These are phyloP conservation scores for Pyricularia pennisetigena DNA, from an alignment of 2,329 filamentous ascomycete species.

Conservation along the genomic window DNA sequence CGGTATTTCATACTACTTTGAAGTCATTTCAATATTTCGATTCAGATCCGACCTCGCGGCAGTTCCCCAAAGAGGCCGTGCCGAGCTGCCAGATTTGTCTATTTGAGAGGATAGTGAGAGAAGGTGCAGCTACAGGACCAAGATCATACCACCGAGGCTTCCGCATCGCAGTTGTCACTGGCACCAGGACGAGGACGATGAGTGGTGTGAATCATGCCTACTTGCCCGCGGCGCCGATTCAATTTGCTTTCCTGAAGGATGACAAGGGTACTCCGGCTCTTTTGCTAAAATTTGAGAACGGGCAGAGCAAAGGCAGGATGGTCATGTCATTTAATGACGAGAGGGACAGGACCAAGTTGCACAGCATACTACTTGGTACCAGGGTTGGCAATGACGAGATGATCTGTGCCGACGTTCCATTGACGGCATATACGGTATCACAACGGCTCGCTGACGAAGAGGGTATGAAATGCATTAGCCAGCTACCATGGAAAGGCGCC, in stretches of 20 bases:
- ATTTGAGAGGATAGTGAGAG: constrained; percentile 61
- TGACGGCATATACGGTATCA: constrained; percentile 54
- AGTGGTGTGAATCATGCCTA: constrained; percentile 67
- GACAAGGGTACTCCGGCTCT: constrained; percentile 62
- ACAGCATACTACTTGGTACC: constrained; percentile 64
- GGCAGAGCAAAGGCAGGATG: constrained; percentile 57
- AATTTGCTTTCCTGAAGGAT: constrained; percentile 67
- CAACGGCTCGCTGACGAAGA: constrained; percentile 41
- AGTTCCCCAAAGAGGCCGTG: constrained; percentile 68
- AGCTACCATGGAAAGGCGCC: constrained; percentile 54
- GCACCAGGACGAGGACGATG: constrained; percentile 65
- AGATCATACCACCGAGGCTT: constrained; percentile 70
- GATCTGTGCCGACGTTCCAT: constrained; percentile 58
- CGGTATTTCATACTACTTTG: constrained; percentile 60
- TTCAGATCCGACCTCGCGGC: constrained; percentile 53
- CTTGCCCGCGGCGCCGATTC: constrained; percentile 54
- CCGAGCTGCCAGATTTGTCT: constrained; percentile 62
- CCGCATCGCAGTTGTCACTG: constrained; percentile 68
- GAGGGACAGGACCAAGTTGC: constrained; percentile 61
- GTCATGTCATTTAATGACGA: constrained; percentile 67
- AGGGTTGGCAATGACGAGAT: constrained; percentile 58
- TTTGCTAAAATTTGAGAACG: constrained; percentile 60
- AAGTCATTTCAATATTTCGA: constrained; percentile 76
- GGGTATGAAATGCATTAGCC: constrained; percentile 37
- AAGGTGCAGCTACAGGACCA: constrained; percentile 62